Conservation (phyloP, 1,284 basidiomycete genomes). For the Tylopilus microsporus region DNA sequence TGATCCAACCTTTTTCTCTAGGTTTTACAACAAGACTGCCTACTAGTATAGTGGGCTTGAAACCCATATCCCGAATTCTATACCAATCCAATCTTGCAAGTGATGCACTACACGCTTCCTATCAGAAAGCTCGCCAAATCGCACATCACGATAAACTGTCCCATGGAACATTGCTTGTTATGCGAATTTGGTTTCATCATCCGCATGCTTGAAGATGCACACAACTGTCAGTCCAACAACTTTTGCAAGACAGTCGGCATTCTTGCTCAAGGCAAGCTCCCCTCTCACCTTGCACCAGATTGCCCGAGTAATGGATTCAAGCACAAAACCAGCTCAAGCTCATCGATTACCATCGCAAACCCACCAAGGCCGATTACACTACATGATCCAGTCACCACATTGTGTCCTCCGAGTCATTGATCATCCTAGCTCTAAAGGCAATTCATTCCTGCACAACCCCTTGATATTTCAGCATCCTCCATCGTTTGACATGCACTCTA, state of each 20-base stretch:
- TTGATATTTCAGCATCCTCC: slow-evolving; percentile 39
- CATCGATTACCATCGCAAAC: slow-evolving; percentile 81
- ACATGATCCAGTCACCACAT: slow-evolving; percentile 92
- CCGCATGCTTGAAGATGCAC: slow-evolving; percentile 93
- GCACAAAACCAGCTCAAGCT: slow-evolving; percentile 80
- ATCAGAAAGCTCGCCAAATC: slow-evolving; percentile 82
- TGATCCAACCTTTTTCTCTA: slow-evolving; percentile 29
- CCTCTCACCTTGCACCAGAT: not conserved
- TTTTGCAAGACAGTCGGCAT: slow-evolving; percentile 87
- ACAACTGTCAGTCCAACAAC: slow-evolving; percentile 94
- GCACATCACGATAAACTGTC: slow-evolving; percentile 85
- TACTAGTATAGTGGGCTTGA: slow-evolving; percentile 94
- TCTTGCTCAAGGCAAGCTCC: slow-evolving; percentile 64
- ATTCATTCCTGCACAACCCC: slow-evolving; percentile 59
- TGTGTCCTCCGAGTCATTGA: slow-evolving; percentile 62
- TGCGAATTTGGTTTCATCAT: slow-evolving; percentile 96
- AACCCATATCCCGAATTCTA: slow-evolving; percentile 98
- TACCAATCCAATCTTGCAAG: slow-evolving; percentile 89
- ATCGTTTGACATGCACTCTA: slow-evolving; percentile 15
- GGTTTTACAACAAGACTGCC: slow-evolving; percentile 79
- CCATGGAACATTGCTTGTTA: slow-evolving; percentile 85
- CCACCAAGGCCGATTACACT: slow-evolving; percentile 69
- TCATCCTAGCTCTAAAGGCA: slow-evolving; percentile 64
- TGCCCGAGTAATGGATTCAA: slow-evolving; percentile 17
- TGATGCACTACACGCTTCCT: slow-evolving; percentile 79